Conservation (phyloP, 2,329 filamentous ascomycete species). For the Monilinia fructicola region DNA sequence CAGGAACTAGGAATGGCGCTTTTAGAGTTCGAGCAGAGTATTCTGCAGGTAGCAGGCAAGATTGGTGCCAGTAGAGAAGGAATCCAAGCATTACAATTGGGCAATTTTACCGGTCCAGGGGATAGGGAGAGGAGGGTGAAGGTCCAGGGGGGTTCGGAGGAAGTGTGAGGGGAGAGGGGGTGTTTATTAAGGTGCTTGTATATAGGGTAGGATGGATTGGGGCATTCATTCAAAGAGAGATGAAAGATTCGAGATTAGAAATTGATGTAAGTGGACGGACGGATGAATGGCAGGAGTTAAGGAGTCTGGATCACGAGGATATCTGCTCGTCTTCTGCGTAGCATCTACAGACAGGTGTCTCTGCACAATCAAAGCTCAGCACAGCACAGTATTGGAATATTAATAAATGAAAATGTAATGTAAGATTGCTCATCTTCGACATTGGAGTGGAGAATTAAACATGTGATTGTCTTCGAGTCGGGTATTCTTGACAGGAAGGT, state of each 20-base stretch:
- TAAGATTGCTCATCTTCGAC: not conserved
- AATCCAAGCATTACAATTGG: conserved; percentile 57
- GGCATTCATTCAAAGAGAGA: not conserved
- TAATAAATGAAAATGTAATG: conserved; percentile 12
- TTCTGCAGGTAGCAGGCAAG: conserved; percentile 61
- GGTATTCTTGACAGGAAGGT: too few species aligned
- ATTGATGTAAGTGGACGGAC: conserved; percentile 3
- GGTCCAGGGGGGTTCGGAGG: not conserved
- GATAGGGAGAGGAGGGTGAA: conserved; percentile 11
- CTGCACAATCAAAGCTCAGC: not conserved
- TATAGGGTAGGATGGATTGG: conserved; percentile 5
- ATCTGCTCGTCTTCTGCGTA: not conserved
- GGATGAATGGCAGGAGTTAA: conserved; percentile 1
- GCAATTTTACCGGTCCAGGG: conserved; percentile 36
- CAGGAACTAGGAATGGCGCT: conserved; percentile 58
- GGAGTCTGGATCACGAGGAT: conserved; percentile 5
- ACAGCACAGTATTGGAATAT: conserved; percentile 9
- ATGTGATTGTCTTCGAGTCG: too few species aligned
- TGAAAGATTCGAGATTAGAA: not conserved
- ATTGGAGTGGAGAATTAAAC: too few species aligned
- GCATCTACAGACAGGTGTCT: not conserved
- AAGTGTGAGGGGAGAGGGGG: conserved; percentile 10
- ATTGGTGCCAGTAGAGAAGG: conserved; percentile 60
- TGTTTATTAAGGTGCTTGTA: conserved; percentile 11
- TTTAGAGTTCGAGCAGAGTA: conserved; percentile 64